A percentile compares a stretch with the other conserved stretches of the same genome.
phyloP scores from a whole-genome alignment of 257 asterid genomes.

The Jasminum sambac region DNA sequence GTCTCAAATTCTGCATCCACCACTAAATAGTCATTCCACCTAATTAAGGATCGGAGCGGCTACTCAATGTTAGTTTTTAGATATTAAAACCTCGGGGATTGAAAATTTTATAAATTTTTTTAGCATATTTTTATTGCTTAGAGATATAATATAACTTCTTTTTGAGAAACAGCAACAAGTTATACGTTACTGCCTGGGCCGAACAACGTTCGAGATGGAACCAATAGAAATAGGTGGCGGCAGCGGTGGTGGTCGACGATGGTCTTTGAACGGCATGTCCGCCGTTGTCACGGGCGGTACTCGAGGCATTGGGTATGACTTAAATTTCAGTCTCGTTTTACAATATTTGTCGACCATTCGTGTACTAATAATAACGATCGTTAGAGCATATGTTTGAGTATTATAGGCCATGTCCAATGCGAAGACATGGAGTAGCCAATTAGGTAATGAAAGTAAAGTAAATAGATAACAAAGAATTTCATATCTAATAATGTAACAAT shows the following conservation, averaged over 20 bases:
- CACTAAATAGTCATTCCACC: not conserved
- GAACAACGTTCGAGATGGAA: conserved; percentile 1
- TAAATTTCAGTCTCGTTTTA: not conserved
- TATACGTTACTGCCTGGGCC: no score
- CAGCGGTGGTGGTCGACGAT: not conserved
- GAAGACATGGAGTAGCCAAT: no score
- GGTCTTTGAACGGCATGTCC: conserved; percentile 38
- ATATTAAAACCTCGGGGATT: no score
- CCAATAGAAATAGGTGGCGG: not conserved
- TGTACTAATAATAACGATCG: not conserved
- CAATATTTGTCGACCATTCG: not conserved
- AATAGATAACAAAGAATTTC: no score
- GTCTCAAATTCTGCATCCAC: not conserved
- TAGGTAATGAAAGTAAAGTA: no score
- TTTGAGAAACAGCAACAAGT: not conserved
- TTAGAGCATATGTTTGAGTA: no score
- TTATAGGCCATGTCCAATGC: no score
- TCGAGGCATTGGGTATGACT: conserved; percentile 41
- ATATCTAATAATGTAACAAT: no score
- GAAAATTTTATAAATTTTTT: no score
- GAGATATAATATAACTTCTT: not conserved
- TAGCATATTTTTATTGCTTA: not conserved
- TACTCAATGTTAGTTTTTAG: no score
- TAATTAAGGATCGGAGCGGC: not conserved
- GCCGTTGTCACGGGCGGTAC: conserved; percentile 50